These are phyloP conservation scores for Trichoderma guizhouense DNA, from an alignment of 2,329 filamentous ascomycete genomes.

Conservation along the genomic window DNA sequence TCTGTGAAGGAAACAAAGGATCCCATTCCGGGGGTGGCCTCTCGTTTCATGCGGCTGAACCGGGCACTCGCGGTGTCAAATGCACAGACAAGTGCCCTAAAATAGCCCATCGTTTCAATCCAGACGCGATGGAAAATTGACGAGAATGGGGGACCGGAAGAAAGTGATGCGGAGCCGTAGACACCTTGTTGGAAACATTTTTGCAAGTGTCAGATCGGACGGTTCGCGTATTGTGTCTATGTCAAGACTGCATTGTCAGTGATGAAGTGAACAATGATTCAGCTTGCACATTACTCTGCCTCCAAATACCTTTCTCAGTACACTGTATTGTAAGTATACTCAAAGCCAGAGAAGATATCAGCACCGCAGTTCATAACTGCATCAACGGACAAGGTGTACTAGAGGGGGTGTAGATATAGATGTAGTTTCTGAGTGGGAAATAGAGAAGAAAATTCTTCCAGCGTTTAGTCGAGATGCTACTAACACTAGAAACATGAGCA, in stretches of 20 bases:
- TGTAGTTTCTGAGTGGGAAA: not conserved
- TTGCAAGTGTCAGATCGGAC: not conserved
- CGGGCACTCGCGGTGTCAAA: not conserved
- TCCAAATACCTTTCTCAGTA: not conserved
- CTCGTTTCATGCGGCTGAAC: not conserved
- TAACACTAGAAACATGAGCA: not conserved
- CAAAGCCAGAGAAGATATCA: not conserved
- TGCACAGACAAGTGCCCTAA: not conserved
- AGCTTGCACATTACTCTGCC: not conserved
- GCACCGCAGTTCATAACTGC: not conserved
- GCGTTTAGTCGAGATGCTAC: not conserved
- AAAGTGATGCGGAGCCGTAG: not conserved
- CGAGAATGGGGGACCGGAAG: not conserved
- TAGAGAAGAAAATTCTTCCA: not conserved
- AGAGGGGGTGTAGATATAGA: not conserved
- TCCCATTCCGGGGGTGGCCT: not conserved
- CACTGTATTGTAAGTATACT: not conserved
- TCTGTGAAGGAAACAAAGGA: not conserved
- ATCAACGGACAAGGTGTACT: not conserved
- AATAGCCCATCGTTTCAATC: not conserved
- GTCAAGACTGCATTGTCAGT: not conserved
- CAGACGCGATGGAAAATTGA: not conserved
- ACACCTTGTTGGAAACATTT: not conserved
- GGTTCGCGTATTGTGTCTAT: not conserved
- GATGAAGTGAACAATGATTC: no score